A percentile compares a stretch with the other conserved stretches of the same genome.
Conservation (phyloP, 352 stramenopile species). For the Stramenopiles sp. region DNA sequence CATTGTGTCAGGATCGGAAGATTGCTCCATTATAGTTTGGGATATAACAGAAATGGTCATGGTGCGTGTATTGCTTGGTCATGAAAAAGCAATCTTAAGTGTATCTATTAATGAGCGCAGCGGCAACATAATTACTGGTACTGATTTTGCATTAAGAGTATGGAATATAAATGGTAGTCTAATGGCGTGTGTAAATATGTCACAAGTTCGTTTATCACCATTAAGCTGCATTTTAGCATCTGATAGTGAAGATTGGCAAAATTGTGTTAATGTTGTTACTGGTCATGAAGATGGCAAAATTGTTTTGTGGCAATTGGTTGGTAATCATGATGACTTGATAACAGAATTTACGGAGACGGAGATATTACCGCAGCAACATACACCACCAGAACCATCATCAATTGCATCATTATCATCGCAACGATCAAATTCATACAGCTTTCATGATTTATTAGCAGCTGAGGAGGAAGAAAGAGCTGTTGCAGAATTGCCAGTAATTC, state of each 20-base stretch:
- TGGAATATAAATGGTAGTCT: slow-evolving; percentile 23
- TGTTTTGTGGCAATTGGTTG: slow-evolving; percentile 8
- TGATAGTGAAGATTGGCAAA: slow-evolving; percentile 11
- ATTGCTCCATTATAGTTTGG: neutral
- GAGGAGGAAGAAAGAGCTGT: neutral
- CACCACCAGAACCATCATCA: neutral
- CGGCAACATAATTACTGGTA: slow-evolving; percentile 21
- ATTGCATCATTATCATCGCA: neutral
- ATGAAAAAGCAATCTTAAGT: slow-evolving; percentile 13
- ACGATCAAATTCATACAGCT: neutral
- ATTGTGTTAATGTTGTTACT: slow-evolving; percentile 9
- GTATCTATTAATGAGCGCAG: slow-evolving; percentile 22
- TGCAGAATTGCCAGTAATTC: neutral
- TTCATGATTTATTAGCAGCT: neutral
- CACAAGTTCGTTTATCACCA: neutral
- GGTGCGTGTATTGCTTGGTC: slow-evolving; percentile 16
- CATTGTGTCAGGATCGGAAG: neutral
- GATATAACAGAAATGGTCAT: slow-evolving; percentile 2
- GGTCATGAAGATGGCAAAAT: slow-evolving; percentile 10
- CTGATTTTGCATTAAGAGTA: slow-evolving; percentile 17
- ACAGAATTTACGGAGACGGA: neutral
- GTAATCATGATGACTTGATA: neutral
- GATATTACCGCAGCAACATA: neutral
- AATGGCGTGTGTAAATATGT: slow-evolving; percentile 11
- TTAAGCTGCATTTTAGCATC: neutral